phyloP scores from a whole-genome alignment of 495 filamentous ascomycete genomes.

The Penicillium coprophilum region DNA sequence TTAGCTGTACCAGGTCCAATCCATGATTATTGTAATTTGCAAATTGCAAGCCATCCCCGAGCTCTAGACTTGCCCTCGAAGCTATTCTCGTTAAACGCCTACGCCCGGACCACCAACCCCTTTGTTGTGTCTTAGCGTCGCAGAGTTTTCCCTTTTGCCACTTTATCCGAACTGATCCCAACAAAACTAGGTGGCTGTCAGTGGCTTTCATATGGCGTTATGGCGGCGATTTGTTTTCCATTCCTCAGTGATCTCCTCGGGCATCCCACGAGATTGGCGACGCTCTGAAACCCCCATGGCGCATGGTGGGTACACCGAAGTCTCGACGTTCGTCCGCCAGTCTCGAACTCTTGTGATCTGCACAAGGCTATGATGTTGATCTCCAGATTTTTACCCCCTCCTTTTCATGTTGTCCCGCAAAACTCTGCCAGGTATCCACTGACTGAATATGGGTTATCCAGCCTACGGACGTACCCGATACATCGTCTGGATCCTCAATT shows the following conservation, averaged over 20 bases:
- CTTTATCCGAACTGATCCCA: constrained; percentile 9
- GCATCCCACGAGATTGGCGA: constrained; percentile 14
- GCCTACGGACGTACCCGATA: not conserved
- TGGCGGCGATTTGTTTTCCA: not conserved
- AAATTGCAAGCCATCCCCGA: not conserved
- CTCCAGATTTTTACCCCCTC: constrained; percentile 14
- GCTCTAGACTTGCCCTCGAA: not conserved
- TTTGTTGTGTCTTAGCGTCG: constrained; percentile 4
- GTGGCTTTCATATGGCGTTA: constrained; percentile 8
- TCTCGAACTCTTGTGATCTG: constrained; percentile 15
- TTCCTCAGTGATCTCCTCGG: not conserved
- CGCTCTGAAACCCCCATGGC: constrained; percentile 6
- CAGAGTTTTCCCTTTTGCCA: constrained; percentile 12
- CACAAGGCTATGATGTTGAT: constrained; percentile 17
- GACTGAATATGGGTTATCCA: not conserved
- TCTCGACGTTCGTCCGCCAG: constrained; percentile 21
- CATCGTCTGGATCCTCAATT: constrained; percentile 5
- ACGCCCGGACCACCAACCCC: constrained; percentile 12
- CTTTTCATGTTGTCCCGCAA: constrained; percentile 8
- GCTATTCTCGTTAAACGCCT: constrained; percentile 4
- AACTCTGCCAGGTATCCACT: not conserved
- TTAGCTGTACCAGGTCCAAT: too few species aligned
- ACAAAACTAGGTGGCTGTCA: constrained; percentile 11
- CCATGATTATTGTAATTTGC: too few species aligned
- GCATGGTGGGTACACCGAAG: constrained; percentile 6